Base-by-base conservation (phyloP, 305 asterid genomes). In the Vinca major region DNA sequence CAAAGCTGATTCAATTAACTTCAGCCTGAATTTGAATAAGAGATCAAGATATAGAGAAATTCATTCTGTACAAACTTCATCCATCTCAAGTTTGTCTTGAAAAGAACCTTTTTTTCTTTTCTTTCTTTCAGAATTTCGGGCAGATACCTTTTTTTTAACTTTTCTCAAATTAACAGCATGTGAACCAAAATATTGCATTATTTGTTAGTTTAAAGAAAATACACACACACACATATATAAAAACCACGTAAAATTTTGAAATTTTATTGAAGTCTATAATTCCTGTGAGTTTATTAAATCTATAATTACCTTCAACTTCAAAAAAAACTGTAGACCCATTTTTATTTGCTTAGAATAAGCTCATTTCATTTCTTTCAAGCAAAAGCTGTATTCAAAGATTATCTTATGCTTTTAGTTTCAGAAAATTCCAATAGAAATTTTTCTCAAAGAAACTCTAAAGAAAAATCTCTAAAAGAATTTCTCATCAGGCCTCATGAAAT, bases 41-140 rank as follows among this genome's bases (percentile, higher is more conserved):
- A 16, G 56, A 4, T 52, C 57, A 52, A 16, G 54, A 50, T 50
- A 4, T 16, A 50, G 26, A 17, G 43, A 12, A 57, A 41, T 9
- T 57, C 62, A 57, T 57, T 33, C 17, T 33, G 13, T 39, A 57
- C 63, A 33, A 57, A 14, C 37, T 33, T 57, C 63, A 57, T 57
- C 17, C 26, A 57, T 39, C 37, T 4, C 57, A 26, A 33, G 63
- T 26, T 36, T 57, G 17, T 0, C 17, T 33, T 13, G 20, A 57
- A 13, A 12, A 14, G 9, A 13, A 26, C 63, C 12, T 26, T 11
- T 26, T 40, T 10, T 10, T 33, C 1, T 45, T 45, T 45, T 45
- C 7, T 10, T 7, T 12, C 4, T 48, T 2, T 13, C 5, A 20
- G 39, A 56, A 21, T 56, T 56, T 11, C 12, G 10, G 2, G 39